Base-by-base conservation (phyloP, 495 filamentous ascomycete species). In the Opeltia flavorubescens region DNA sequence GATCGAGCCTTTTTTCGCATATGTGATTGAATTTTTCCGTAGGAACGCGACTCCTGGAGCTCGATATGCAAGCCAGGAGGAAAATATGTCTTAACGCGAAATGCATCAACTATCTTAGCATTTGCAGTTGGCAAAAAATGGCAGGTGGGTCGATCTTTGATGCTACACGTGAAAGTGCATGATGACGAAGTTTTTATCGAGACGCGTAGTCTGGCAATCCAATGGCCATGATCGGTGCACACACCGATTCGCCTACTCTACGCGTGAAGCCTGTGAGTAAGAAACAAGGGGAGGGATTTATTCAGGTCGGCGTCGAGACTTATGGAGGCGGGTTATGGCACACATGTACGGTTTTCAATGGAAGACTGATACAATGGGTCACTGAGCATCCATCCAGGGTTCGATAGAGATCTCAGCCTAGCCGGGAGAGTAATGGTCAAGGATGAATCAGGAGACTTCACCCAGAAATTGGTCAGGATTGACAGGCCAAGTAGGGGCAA, bases 61-160 rank as follows among this genome's bases (percentile, higher is more conserved):
- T 78, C 81, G 6, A 74, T 67, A 29, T 77, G 94, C 50, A 73
- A 78, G 49, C 85, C 86, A 21, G 91, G 89, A 46, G 89, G 91
- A 41, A 94, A 89, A 63, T 99, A 96, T 64, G 95, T 84, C 66
- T 72, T 96, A 55, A 99, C 91, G 34, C 79, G 91, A 36, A 99
- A 99, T 66, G 82, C 77, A 46, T 93, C 89, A 23, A 89, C 93
- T 26, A 82, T 99, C 50, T 74, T 96, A 33, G 91, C 93, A 45
- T 99, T 99, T 64, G 84, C 86, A 46, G 82, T 99, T 54, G 91
- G 91, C 46, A 78, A 78, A 59, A 78, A 82, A 69, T 99, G 91
- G 91, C 79, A 80, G 66, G 76, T 78, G 59, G 49, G 61, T 25
- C 2, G 24, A 29, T 44, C 12, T 15, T 18, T 18, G 8, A 24